phyloP scores from a whole-genome alignment of 2,329 filamentous ascomycete species.

The Aspergillus transmontanensis region DNA sequence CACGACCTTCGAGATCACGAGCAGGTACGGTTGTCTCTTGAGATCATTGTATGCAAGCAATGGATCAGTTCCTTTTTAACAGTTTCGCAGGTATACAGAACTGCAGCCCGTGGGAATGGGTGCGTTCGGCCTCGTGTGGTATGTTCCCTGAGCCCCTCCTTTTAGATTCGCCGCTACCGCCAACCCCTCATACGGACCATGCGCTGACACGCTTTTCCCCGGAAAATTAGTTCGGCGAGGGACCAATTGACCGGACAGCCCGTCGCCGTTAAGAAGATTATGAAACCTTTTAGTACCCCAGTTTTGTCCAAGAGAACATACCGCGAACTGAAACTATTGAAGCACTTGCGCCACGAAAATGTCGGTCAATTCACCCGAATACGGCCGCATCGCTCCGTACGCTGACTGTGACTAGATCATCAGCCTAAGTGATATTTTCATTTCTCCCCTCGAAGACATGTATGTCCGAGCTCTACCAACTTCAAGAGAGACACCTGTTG shows the following conservation, averaged over 20 bases:
- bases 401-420: constrained; percentile 68
- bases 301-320: constrained; percentile 98
- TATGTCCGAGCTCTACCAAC: constrained; percentile 45
- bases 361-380: constrained; percentile 52
- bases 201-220: constrained; percentile 15
- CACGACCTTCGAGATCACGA: constrained; percentile 99
- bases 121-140: constrained; percentile 98
- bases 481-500: background rate
- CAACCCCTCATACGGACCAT: constrained; percentile 1
- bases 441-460: constrained; percentile 98
- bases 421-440: constrained; percentile 98
- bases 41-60: background rate
- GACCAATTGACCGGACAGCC: constrained; percentile 97
- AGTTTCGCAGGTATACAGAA: constrained; percentile 78
- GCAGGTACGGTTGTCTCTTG: constrained; percentile 65
- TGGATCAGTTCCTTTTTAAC: constrained; percentile 24
- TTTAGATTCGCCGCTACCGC: constrained; percentile 12
- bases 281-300: constrained; percentile 99
- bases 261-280: constrained; percentile 99
- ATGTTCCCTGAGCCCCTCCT: constrained; percentile 40
- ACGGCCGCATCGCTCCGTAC: constrained; percentile 2
- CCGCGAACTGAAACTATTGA: constrained; percentile 93
- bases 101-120: constrained; percentile 99
- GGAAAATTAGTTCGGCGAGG: constrained; percentile 76
- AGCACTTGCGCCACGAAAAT: constrained; percentile 96